phyloP scores from a whole-genome alignment of 225 moss, liverwort and hornwort genomes.

The Marchantia paleacea region DNA sequence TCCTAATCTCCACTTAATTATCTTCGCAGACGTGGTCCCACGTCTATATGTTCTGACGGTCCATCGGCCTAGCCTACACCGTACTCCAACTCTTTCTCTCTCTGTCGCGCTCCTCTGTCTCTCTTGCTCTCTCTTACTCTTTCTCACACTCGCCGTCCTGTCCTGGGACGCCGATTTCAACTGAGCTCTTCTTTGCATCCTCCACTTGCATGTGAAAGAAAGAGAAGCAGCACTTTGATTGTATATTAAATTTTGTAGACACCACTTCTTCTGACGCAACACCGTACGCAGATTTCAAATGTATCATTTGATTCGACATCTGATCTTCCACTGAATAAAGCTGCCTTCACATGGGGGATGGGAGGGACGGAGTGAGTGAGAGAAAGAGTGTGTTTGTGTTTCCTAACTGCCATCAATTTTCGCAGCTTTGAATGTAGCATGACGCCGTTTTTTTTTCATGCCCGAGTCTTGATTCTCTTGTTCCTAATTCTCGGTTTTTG shows the following conservation, averaged over 20 bases:
- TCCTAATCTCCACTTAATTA: neutral
- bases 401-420: neutral
- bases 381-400: neutral
- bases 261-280: neutral
- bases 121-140: neutral
- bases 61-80: neutral
- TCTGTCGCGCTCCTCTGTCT: neutral
- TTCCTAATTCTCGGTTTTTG: no score
- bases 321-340: neutral
- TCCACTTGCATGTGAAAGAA: neutral
- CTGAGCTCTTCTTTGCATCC: neutral
- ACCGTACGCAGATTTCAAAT: slow-evolving; percentile 3
- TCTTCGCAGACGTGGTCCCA: slow-evolving; percentile 5
- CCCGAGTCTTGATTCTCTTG: neutral
- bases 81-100: neutral
- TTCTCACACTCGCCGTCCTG: neutral
- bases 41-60: neutral
- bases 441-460: neutral
- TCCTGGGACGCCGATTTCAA: neutral
- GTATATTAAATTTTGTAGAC: neutral
- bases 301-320: neutral
- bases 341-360: neutral
- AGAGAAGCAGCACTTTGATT: neutral
- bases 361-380: neutral
- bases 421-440: neutral